Base-by-base conservation (phyloP, 257 asterid species). In the Penstemon newberryi region DNA sequence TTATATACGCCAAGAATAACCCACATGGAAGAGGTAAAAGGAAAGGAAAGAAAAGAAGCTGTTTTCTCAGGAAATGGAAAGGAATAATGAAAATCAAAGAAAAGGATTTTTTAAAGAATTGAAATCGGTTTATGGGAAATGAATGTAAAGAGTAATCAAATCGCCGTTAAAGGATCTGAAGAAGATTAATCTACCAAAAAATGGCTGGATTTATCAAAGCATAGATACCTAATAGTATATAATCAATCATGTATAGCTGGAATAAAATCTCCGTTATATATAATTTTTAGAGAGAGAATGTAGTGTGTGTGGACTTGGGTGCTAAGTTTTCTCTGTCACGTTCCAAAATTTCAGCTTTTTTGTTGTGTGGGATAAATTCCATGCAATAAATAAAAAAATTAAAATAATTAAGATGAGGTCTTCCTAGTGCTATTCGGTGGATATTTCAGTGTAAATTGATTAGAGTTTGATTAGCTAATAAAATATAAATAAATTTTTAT, bases 1-100 rank as follows among this genome's bases (percentile, higher is more conserved):
- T 73, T 25, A 72, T 71, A 19, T 56, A 67, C 75, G 78, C 36
- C 46, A 69, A 46, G 80, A 74, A 79, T 69, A 72, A 65, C 59
- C 66, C 61, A 47, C 78, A 67, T 56, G 69, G 57, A 47, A 71
- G 57, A 62, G 63, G 72, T 54, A 43, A 56, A 82, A 79, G 18
- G 18, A 82, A 79, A 47, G 75, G 19, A 75, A 78, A 79, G 86
- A 72, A 84, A 83, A 40, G 83, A 72, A 85, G 82, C 70, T 80
- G 66, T 33, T 75, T 68, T 55, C n/a, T 5, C 43, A 52, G n/a
- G 52, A 67, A 67, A 70, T 66, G 6, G n/a, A 59, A 66, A 66
- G 67, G 73, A 47, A 74, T 69, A 65, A 56, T 18, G 63, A 66
- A 60, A 8, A 13, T 42, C 60, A 44, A 76, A 70, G 75, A 53